A percentile compares a stretch with the other conserved stretches of the same genome.
Evolutionary conservation across 768 basidiomycete species (phyloP).

Genomic region (Pleurotus eryngii): DNA sequence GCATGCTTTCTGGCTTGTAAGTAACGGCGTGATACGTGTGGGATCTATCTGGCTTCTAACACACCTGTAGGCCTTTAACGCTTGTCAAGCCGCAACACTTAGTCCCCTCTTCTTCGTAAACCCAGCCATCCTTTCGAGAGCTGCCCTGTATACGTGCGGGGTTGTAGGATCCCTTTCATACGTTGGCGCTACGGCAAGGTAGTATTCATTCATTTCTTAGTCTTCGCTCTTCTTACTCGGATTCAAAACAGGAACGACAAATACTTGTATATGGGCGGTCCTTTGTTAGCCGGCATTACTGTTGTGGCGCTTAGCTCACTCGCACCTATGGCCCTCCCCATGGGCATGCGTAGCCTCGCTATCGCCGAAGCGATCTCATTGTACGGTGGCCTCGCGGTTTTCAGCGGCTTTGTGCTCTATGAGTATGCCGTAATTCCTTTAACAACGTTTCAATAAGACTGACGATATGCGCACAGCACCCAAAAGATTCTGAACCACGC

Average conservation of each 20-base stretch:
- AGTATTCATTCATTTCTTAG: conserved; percentile 14
- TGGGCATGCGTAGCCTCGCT: conserved; percentile 74
- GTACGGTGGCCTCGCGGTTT: conserved; percentile 88
- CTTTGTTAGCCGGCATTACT: conserved; percentile 83
- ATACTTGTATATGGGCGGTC: conserved; percentile 83
- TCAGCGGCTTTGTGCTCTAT: conserved; percentile 82
- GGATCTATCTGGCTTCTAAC: background rate
- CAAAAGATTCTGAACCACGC: conserved; percentile 83
- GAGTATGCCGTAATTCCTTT: conserved; percentile 51
- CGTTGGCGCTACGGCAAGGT: conserved; percentile 85
- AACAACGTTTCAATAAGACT: background rate
- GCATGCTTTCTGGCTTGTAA: conserved; percentile 76
- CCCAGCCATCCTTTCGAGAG: conserved; percentile 81
- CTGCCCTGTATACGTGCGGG: conserved; percentile 84
- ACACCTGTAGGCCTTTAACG: conserved; percentile 67
- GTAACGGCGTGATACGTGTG: conserved; percentile 18
- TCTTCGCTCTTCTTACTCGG: background rate
- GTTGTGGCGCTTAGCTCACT: conserved; percentile 85
- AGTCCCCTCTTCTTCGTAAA: conserved; percentile 87
- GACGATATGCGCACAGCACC: conserved; percentile 43
- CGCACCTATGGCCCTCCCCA: conserved; percentile 86
- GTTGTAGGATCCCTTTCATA: conserved; percentile 85
- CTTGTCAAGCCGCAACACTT: conserved; percentile 80
- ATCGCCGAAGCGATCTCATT: conserved; percentile 75
- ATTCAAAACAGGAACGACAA: conserved; percentile 56